phyloP scores from a whole-genome alignment of 2,329 filamentous ascomycete genomes.

The Graphilbum fragrans region DNA sequence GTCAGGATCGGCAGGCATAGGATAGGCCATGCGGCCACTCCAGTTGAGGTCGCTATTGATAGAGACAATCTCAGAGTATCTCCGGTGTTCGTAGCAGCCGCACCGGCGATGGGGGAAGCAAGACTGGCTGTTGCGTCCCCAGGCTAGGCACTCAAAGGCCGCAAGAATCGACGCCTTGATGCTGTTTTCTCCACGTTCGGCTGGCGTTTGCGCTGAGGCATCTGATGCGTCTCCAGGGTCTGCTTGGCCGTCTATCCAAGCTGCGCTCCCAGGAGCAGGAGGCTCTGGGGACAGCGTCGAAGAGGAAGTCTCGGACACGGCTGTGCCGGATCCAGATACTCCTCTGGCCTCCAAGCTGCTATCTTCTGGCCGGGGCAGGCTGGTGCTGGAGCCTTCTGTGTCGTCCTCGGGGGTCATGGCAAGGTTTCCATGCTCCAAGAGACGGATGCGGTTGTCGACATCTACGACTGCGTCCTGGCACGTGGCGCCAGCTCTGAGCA shows the following conservation, averaged over 20 bases:
- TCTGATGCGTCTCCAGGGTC: not conserved
- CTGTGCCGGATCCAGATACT: no score
- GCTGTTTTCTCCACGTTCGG: no score
- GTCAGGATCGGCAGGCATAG: constrained; percentile 2
- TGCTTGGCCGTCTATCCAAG: no score
- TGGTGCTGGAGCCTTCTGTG: not conserved
- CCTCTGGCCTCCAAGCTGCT: no score
- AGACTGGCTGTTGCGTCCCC: constrained; percentile 19
- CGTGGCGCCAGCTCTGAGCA: not conserved
- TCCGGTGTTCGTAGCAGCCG: constrained; percentile 13
- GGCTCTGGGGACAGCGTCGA: no score
- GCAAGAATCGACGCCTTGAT: constrained; percentile 15
- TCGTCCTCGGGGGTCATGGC: not conserved
- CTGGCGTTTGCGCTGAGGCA: not conserved
- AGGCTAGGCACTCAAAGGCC: constrained; percentile 21
- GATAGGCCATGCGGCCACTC: constrained; percentile 3
- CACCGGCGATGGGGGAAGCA: constrained; percentile 22
- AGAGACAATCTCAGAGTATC: constrained; percentile 12
- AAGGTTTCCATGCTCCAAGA: constrained; percentile 7
- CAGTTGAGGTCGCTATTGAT: constrained; percentile 12
- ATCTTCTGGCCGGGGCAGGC: no score
- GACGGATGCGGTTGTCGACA: constrained; percentile 5
- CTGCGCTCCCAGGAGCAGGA: no score
- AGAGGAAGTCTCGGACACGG: no score
- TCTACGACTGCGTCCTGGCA: constrained; percentile 1